A percentile compares a stretch with the other conserved stretches of the same genome.
These are phyloP conservation scores for Suillus weaverae DNA, from an alignment of 768 basidiomycete genomes.

Conservation along the genomic window DNA sequence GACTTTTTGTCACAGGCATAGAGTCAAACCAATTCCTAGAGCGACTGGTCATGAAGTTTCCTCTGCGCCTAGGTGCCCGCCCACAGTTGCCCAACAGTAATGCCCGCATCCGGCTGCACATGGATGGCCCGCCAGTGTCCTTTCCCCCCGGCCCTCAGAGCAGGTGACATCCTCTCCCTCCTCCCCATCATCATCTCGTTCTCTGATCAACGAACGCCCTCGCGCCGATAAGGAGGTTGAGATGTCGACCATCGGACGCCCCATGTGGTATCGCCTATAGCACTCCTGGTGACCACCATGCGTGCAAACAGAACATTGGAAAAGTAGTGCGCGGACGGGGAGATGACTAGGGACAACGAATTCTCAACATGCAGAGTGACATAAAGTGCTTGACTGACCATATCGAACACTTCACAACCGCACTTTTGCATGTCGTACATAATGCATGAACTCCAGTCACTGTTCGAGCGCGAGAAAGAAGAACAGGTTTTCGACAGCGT, in stretches of 20 bases:
- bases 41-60: neutral
- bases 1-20: too few relatives aligned
- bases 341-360: conserved; percentile 53
- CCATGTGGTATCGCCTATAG: conserved; percentile 66
- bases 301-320: conserved; percentile 73
- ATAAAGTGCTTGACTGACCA: conserved; percentile 49
- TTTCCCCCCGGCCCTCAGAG: conserved; percentile 10
- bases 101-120: conserved; percentile 86
- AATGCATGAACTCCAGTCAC: conserved; percentile 49
- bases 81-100: conserved; percentile 65
- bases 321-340: conserved; percentile 68
- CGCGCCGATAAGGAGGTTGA: conserved; percentile 12
- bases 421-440: conserved; percentile 55
- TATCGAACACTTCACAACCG: conserved; percentile 61
- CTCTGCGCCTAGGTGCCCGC: conserved; percentile 1
- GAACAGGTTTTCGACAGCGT: conserved; percentile 62
- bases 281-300: conserved; percentile 85
- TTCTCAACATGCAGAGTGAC: conserved; percentile 1
- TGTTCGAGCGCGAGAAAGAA: conserved; percentile 37
- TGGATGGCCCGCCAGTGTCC: conserved; percentile 46
- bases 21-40: neutral
- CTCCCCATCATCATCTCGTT: conserved; percentile 16
- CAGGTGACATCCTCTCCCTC: conserved; percentile 11
- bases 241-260: conserved; percentile 55
- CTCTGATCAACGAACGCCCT: conserved; percentile 25